Evolutionary conservation across 352 stramenopile genomes (phyloP).

Genomic region (Elongisporangium undulatum): DNA sequence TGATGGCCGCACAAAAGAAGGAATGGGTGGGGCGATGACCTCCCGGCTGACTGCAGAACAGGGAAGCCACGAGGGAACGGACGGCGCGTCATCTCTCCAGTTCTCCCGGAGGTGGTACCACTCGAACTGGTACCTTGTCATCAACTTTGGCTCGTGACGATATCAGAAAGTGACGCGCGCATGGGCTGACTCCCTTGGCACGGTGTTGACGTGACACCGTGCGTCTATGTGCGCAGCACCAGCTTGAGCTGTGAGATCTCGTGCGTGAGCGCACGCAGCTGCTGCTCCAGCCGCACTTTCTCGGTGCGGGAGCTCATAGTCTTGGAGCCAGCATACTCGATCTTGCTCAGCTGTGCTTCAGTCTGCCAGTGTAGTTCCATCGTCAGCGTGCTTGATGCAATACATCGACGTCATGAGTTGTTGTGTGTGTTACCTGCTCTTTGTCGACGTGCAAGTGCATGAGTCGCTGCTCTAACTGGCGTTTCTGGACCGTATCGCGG

Average conservation of each 20-base stretch:
- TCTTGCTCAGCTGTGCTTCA: slow-evolving; percentile 31
- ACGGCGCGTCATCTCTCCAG: slow-evolving; percentile 1
- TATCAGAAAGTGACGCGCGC: not conserved
- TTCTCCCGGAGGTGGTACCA: not conserved
- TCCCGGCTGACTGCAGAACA: not conserved
- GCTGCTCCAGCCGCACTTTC: slow-evolving; percentile 24
- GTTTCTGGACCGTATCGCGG: slow-evolving; percentile 26
- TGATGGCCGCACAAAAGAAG: slow-evolving; percentile 1
- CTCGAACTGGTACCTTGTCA: not conserved
- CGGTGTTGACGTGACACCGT: not conserved
- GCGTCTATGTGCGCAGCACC: slow-evolving; percentile 13
- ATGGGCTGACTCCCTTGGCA: not conserved
- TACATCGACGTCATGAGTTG: too few relatives aligned
- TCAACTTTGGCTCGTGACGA: not conserved
- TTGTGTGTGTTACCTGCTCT: slow-evolving; percentile 34
- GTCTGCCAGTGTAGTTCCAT: slow-evolving; percentile 8
- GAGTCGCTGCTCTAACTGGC: slow-evolving; percentile 37
- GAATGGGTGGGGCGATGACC: not conserved
- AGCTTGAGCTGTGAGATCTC: slow-evolving; percentile 30
- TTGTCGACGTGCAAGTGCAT: slow-evolving; percentile 43
- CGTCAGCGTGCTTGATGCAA: not conserved
- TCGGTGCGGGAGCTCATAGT: slow-evolving; percentile 40
- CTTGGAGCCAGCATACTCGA: slow-evolving; percentile 33
- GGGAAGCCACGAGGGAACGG: not conserved
- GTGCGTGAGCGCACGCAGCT: slow-evolving; percentile 19